phyloP scores from a whole-genome alignment of 1,139 yeast species.

The Candida albicans region DNA sequence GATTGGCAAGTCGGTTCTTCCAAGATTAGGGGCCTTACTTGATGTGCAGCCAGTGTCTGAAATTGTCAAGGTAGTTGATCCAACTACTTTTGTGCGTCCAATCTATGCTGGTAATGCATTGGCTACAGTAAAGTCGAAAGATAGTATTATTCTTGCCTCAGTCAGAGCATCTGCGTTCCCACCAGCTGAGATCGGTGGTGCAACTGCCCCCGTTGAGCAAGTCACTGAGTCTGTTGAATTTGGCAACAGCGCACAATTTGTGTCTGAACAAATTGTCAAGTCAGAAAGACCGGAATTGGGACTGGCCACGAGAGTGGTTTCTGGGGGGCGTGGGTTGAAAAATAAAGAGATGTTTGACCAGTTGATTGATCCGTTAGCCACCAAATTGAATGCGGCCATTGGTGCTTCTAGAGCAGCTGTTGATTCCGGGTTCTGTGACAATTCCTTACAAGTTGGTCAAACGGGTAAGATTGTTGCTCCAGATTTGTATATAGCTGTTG shows the following conservation, averaged over 20 bases:
- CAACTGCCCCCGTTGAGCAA: slow-evolving; percentile 55
- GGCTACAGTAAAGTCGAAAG: slow-evolving; percentile 75
- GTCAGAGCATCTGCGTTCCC: slow-evolving; percentile 85
- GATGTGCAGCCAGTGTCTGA: slow-evolving; percentile 90
- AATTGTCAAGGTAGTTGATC: slow-evolving; percentile 63
- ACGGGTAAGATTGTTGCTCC: slow-evolving; percentile 99
- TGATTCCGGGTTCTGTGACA: slow-evolving; percentile 93
- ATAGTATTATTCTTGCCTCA: slow-evolving; percentile 64
- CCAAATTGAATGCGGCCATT: slow-evolving; percentile 82
- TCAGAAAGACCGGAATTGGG: slow-evolving; percentile 91
- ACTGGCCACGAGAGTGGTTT: slow-evolving; percentile 74
- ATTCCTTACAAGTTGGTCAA: slow-evolving; percentile 97
- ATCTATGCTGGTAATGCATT: slow-evolving; percentile 95
- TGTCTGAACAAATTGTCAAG: slow-evolving; percentile 68
- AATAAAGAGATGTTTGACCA: slow-evolving; percentile 83
- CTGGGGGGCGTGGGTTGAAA: slow-evolving; percentile 95
- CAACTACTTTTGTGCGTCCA: slow-evolving; percentile 83
- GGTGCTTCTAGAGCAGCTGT: slow-evolving; percentile 99
- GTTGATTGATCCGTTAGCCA: slow-evolving; percentile 80
- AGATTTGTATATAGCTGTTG: slow-evolving; percentile 87
- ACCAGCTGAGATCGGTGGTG: slow-evolving; percentile 45
- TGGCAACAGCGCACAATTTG: slow-evolving; percentile 51
- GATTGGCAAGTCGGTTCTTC: slow-evolving; percentile 82
- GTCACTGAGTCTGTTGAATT: slow-evolving; percentile 36
- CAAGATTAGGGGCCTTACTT: slow-evolving; percentile 81